Conservation (phyloP, 2,329 filamentous ascomycete genomes). For the Penicillium hordei region DNA sequence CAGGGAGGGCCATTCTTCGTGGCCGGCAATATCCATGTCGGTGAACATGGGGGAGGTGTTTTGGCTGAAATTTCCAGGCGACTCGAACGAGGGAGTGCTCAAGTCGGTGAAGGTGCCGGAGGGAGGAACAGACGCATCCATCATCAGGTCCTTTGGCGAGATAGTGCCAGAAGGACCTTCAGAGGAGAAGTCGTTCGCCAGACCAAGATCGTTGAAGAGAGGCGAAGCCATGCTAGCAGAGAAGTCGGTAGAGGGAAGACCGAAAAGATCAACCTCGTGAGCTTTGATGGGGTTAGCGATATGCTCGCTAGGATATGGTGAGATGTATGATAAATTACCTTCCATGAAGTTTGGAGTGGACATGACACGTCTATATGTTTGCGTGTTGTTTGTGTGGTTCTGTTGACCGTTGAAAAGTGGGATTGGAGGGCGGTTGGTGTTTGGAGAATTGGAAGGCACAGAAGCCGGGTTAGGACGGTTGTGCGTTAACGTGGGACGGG, state of each 20-base stretch:
- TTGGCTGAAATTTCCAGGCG: constrained; percentile 67
- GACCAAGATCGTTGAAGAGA: constrained; percentile 17
- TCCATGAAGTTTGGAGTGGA: constrained; percentile 40
- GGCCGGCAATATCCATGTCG: constrained; percentile 55
- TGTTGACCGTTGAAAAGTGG: constrained; percentile 40
- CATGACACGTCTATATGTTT: constrained; percentile 39
- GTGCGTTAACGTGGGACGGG: constrained; percentile 36
- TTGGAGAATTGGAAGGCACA: constrained; percentile 40
- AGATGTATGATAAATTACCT: constrained; percentile 38
- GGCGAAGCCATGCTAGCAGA: constrained; percentile 16
- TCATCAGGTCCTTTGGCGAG: constrained; percentile 77
- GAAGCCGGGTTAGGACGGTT: constrained; percentile 38
- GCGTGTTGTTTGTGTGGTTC: constrained; percentile 30
- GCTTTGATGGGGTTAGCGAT: constrained; percentile 22
- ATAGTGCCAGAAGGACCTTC: constrained; percentile 60
- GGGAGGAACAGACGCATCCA: constrained; percentile 75
- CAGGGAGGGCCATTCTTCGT: constrained; percentile 69
- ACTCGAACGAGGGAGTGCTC: constrained; percentile 79
- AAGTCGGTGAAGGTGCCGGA: constrained; percentile 79
- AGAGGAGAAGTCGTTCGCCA: constrained; percentile 27
- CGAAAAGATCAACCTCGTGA: constrained; percentile 31
- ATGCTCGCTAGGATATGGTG: neutral
- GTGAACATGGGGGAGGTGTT: constrained; percentile 77
- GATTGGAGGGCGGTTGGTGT: constrained; percentile 40
- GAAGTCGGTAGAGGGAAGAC: constrained; percentile 29